Base-by-base conservation (phyloP, 768 basidiomycete species). In the Podaxis pistillaris region DNA sequence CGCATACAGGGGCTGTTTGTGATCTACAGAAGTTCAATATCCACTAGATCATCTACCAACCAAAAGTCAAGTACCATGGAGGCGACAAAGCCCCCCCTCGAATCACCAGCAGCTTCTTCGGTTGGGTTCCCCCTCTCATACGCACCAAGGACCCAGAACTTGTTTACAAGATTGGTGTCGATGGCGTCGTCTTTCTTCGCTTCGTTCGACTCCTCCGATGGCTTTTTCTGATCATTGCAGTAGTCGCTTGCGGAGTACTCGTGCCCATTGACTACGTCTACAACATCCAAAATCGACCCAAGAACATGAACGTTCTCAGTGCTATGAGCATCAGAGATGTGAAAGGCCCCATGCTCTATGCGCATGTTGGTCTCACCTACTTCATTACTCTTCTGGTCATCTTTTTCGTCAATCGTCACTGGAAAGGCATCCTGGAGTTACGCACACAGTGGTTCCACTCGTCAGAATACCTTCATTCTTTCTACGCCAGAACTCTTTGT, bases 401-500 rank as follows among this genome's bases (percentile, higher is more conserved):
- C 71, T 80, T 68, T 58, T 83, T 87, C 68, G 76, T 87, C 44
- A 87, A 83, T 74, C 68, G 76, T 49, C 83, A 92, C 70, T 90
- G 87, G 86, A 76, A 74, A 41, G 73, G 73, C n/a, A 88, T 94
- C 78, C 78, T 93, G 38, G 74, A 76, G 19, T 81, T 96, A 1
- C 86, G 93, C 13, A 77, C 81, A 58, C 74, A 80, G 44, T 95
- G 90, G 87, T 94, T 91, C 76, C 82, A 82, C 58, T 88, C 86
- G 1, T 81, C 85, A 38, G 86, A 88, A 68, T 94, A 93, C 73
- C 79, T 86, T 55, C 79, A 84, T 55, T 85, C 86, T 5, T 92
- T 94, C 74, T 90, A 94, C 68, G 89, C 91, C 0, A 83, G 94
- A 26, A 93, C 92, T 0, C 80, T 95, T 51, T 84, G 88, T 73